These are phyloP conservation scores for Syncephalastrum monosporum DNA, from an alignment of 371 early-diverging fungal species.

Conservation along the genomic window DNA sequence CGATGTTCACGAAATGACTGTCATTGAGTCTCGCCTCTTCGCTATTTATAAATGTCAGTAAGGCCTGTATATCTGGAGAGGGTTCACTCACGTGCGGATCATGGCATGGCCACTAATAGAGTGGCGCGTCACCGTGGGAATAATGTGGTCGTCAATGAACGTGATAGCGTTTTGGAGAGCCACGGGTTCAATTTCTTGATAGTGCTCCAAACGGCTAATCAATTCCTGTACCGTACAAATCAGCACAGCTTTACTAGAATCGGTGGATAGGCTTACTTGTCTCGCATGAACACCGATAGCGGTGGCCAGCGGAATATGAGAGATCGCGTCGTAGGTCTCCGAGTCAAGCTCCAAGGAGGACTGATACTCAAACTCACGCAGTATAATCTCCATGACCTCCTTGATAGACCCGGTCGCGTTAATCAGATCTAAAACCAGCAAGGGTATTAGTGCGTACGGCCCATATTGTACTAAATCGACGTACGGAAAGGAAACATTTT, in stretches of 20 bases:
- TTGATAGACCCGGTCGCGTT: constrained; percentile 66
- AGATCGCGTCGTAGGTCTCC: constrained; percentile 64
- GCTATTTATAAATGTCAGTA: constrained; percentile 17
- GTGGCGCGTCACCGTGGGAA: constrained; percentile 57
- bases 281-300: constrained; percentile 67
- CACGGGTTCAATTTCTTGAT: constrained; percentile 56
- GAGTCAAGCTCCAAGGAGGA: constrained; percentile 61
- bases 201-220: constrained; percentile 61
- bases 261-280: constrained; percentile 25
- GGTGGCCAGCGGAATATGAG: constrained; percentile 64
- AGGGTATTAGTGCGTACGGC: not conserved
- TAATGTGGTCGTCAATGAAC: constrained; percentile 56
- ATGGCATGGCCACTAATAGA: constrained; percentile 65
- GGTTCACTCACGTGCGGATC: constrained; percentile 55
- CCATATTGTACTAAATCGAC: constrained; percentile 8
- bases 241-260: not conserved
- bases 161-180: constrained; percentile 49
- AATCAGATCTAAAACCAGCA: constrained; percentile 48
- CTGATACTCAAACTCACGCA: constrained; percentile 69
- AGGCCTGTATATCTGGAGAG: not conserved
- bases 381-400: constrained; percentile 62
- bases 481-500: constrained; percentile 73
- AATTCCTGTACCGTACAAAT: constrained; percentile 40
- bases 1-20: constrained; percentile 56
- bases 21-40: constrained; percentile 49